Percentiles rank a stretch among this genome's conserved stretches.
Evolutionary conservation across 1,284 basidiomycete genomes (phyloP).

Genomic region (Irpex sp.): DNA sequence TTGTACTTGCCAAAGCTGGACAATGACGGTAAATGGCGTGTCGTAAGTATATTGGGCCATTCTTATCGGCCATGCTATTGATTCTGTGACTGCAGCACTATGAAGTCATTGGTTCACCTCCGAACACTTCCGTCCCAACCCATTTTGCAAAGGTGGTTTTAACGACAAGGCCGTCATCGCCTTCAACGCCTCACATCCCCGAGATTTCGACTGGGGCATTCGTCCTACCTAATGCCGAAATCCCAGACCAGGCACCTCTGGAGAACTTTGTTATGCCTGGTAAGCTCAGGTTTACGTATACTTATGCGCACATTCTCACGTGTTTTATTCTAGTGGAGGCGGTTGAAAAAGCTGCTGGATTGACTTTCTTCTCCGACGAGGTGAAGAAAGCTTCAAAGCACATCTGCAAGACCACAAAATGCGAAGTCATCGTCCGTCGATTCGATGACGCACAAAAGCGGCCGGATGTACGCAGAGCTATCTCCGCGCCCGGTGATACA

Average conservation of each 20-base stretch:
- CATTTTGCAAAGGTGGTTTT: slow-evolving; percentile 98
- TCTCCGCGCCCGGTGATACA: slow-evolving; percentile 41
- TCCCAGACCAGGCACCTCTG: slow-evolving; percentile 80
- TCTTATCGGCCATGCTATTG: not conserved
- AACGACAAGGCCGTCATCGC: slow-evolving; percentile 70
- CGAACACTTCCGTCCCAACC: slow-evolving; percentile 90
- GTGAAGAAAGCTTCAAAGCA: slow-evolving; percentile 81
- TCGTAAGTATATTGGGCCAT: slow-evolving; percentile 55
- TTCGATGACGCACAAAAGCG: slow-evolving; percentile 86
- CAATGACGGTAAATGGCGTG: slow-evolving; percentile 89
- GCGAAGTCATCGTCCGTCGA: slow-evolving; percentile 78
- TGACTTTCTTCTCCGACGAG: slow-evolving; percentile 84
- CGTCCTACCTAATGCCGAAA: slow-evolving; percentile 87
- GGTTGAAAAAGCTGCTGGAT: slow-evolving; percentile 89
- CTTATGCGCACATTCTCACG: not conserved
- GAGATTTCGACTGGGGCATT: slow-evolving; percentile 91
- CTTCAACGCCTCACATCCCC: slow-evolving; percentile 63
- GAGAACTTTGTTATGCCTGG: slow-evolving; percentile 80
- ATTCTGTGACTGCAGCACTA: slow-evolving; percentile 52
- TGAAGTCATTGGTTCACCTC: slow-evolving; percentile 92
- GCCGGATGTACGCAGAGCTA: slow-evolving; percentile 43
- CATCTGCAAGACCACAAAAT: slow-evolving; percentile 85
- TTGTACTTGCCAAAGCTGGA: slow-evolving; percentile 90
- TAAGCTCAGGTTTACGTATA: slow-evolving; percentile 33
- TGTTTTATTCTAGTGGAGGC: slow-evolving; percentile 60